Base-by-base conservation (phyloP, 805 yeast species). In the Ogataea zsoltii region DNA sequence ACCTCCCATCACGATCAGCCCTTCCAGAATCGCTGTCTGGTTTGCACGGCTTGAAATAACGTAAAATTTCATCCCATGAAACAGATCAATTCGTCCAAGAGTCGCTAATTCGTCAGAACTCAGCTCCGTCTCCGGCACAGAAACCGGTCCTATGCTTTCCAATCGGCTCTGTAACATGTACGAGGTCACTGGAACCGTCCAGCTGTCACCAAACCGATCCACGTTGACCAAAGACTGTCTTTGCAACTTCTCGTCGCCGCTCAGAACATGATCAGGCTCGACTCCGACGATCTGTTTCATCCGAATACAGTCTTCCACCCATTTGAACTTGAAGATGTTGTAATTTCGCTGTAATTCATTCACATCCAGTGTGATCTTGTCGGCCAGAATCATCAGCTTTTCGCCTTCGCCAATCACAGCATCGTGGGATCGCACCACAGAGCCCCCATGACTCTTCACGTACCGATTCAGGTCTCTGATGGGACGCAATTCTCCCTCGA, bases 261-360 rank as follows among this genome's bases (percentile, higher is more conserved):
- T 55, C 19, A 76, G 74, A 31, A 83, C 68, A 55, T 88, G 84
- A 16, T 62, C 57, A 0, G 88, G 85, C 53, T 87, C 96, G 6
- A 85, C 53, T 2, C 72, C 74, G 0, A 88, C 62, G 2, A 80
- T 37, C 2, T 54, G 41, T 1, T 61, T 55, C 12, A 68, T 60
- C 14, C 61, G 56, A 2, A 87, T 66, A 54, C 94, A 81, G 52
- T 87, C 91, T 36, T 80, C 69, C 5, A 88, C 60, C 96, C 96
- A 92, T 25, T 66, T 61, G 0, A 95, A 89, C 41, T 65, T 72
- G 7, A 89, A 58, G 0, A 92, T 69, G 55, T 83, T 87, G 53
- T 74, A 77, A 14, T 62, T 46, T n/a, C 67, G 62, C 10, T 60
- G 53, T n/a, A 77, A 48, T 1, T 63, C 62, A 2, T 51, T 55